Percentiles rank a stretch among this genome's conserved stretches.
Conservation (phyloP, 495 filamentous ascomycete genomes). For the Penicillium ochrochloron region DNA sequence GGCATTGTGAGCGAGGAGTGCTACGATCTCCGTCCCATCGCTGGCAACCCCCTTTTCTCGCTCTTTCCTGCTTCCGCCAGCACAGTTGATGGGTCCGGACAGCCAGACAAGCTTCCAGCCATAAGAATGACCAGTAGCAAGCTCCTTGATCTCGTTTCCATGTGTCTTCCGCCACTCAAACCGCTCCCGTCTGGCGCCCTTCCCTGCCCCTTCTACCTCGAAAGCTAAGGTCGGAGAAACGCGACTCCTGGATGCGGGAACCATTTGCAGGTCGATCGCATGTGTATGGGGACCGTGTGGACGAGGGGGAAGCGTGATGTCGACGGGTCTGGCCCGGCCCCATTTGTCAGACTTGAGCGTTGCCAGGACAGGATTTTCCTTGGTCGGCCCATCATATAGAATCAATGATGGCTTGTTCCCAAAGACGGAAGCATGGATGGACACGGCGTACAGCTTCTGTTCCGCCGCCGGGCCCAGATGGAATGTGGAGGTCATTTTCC, state of each 20-base stretch:
- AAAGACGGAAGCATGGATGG: background rate
- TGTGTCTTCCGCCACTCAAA: conserved; percentile 26
- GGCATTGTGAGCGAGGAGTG: conserved; percentile 24
- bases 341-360: background rate
- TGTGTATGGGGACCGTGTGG: background rate
- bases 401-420: background rate
- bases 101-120: conserved; percentile 26
- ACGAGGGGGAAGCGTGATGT: background rate
- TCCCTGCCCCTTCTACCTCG: background rate
- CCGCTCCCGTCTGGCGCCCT: conserved; percentile 10
- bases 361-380: background rate
- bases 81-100: conserved; percentile 1
- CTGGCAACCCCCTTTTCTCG: conserved; percentile 19
- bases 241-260: background rate
- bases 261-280: background rate
- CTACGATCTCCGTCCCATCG: conserved; percentile 26
- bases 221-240: background rate
- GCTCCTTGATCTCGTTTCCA: conserved; percentile 24
- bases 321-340: background rate
- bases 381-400: background rate
- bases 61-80: conserved; percentile 20
- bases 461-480: conserved; percentile 25
- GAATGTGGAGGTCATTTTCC: conserved; percentile 24
- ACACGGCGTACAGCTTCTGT: conserved; percentile 11
- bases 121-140: conserved; percentile 14